Base-by-base conservation (phyloP, 108 stramenopile genomes). In the Cyclostephanos tholiformis region DNA sequence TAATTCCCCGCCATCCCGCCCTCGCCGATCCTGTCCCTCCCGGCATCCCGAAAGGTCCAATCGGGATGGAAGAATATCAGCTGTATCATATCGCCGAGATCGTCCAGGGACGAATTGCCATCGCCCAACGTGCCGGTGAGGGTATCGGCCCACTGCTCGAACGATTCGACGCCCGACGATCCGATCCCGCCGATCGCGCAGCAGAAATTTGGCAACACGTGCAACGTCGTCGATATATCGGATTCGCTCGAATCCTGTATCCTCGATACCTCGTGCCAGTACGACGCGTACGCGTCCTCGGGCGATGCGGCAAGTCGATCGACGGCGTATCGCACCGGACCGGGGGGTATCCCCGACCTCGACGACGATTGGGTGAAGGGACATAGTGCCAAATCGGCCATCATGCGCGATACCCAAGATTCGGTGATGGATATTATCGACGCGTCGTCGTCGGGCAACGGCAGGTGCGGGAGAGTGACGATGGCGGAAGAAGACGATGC, bases 1-100 rank as follows among this genome's bases (percentile, higher is more conserved):
- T 93, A 98, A 78, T 98, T 97, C 14, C 94, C 95, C 4, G 97
- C 95, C 23, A 82, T 71, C 0, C 87, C 96, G 10, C 63, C 78
- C 46, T 88, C 93, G 22, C 80, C 80, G 32, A 70, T 65, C 11
- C 97, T 96, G 80, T 98, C 97, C 22, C 97, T 80, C 75, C 80
- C 80, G 2, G 97, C 97, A 79, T 98, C 97, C 20, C 97, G 82
- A 75, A 98, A 98, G 39, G 83, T 83, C 95, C 96, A 97, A 12
- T 95, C 71, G 0, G 98, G 98, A 84, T 98, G 98, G 73, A 98
- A 98, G 82, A 98, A 98, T 41, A 98, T 97, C 22, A 98, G 86
- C 71, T 98, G 98, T 50, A 97, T 76, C 70, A 83, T 60, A 48
- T 86, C 72, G 82, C 96, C 96, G 39, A 97, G 68, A 27, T 72